Base-by-base conservation (phyloP, 176 grass and related monocot genomes). In the Phyllostachys edulis region DNA sequence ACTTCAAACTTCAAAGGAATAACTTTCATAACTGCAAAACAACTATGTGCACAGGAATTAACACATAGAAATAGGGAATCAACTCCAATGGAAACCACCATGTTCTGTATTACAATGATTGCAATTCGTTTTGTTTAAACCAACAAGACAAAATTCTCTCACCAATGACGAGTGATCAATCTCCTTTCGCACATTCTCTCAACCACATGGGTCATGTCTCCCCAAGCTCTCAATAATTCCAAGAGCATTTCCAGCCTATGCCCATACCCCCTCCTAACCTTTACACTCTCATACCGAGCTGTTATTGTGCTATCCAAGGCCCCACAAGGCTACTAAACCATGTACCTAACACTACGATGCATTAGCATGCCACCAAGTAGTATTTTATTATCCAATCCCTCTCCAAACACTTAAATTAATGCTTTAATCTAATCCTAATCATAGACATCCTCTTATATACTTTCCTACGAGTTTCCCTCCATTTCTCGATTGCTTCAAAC, bases 181-280 rank as follows among this genome's bases (percentile, higher is more conserved):
- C 60, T 34, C 55, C 44, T 78, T 79, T 63, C 49, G 45, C 89
- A 74, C 80, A 83, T 91, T 93, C 87, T 82, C 70, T 84, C 82
- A 26, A 86, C 86, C 93, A 93, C 87, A 92, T 96, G 91, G 86
- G 76, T 23, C 80, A 89, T 96, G 90, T 93, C 90, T 90, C 88
- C 83, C 74, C 68, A 46, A 65, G 67, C 84, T 69, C 84, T 86
- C 80, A 89, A 87, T 88, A 92, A 96, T 90, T 85, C 93, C 82
- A 85, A 92, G 82, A 81, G 80, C 85, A 90, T 92, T 91, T 82
- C 88, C 88, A 95, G 93, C 93, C 87, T 40, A 86, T 71, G 78
- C 87, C 86, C 88, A 83, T 79, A 80, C 65, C 49, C 42, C 46
- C 66, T 47, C 75, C 80, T 6, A 80, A 29, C 78, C 83, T 83